Conservation (phyloP, 208 protist genomes). For the Eutreptiella sp. region DNA sequence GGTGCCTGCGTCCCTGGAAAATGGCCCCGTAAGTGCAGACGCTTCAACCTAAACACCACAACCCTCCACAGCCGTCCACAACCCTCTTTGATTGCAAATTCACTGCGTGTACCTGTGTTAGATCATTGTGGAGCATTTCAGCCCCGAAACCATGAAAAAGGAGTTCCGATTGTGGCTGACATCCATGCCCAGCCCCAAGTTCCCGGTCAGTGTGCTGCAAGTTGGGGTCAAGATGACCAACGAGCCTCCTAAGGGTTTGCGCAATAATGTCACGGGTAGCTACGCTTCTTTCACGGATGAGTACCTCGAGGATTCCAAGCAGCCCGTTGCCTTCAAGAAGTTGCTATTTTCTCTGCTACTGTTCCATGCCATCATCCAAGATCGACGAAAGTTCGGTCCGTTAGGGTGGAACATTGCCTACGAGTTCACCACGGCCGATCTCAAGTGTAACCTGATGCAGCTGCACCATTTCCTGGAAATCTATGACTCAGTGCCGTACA, state of each 20-base stretch:
- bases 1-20: too few relatives aligned
- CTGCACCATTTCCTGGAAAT: conserved; percentile 80
- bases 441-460: conserved; percentile 79
- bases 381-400: conserved; percentile 85
- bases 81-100: too few relatives aligned
- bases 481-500: conserved; percentile 81
- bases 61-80: too few relatives aligned
- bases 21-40: too few relatives aligned
- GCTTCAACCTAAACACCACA: too few relatives aligned
- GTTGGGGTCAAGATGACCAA: conserved; percentile 97
- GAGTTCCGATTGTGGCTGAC: conserved; percentile 97
- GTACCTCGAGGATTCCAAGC: conserved; percentile 66
- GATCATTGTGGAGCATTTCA: conserved; percentile 83
- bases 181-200: conserved; percentile 87
- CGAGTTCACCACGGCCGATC: conserved; percentile 90
- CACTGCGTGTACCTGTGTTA: too few relatives aligned
- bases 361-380: conserved; percentile 88
- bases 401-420: conserved; percentile 94
- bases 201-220: conserved; percentile 96
- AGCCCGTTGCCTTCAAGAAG: conserved; percentile 75
- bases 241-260: conserved; percentile 95
- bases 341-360: conserved; percentile 84
- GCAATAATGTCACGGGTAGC: conserved; percentile 87
- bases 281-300: conserved; percentile 81
- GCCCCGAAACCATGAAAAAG: conserved; percentile 82